A percentile compares a stretch with the other conserved stretches of the same genome.
Conservation (phyloP, 2,329 filamentous ascomycete genomes). For the Metarhizium guizhouense region DNA sequence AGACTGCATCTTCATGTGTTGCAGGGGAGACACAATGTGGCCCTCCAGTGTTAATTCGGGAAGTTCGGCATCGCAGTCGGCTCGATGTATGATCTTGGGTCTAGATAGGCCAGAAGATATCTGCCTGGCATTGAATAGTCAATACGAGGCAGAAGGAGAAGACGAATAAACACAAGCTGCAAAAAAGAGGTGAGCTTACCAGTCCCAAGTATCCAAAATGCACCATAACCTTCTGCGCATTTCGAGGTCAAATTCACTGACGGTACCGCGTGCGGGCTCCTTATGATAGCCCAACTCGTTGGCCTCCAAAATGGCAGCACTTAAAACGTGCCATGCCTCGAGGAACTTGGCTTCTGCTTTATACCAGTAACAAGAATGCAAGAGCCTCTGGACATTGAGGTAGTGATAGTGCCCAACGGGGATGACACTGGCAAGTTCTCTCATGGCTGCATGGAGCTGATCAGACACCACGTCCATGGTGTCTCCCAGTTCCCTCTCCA, state of each 20-base stretch:
- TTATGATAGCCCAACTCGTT: conserved; percentile 19
- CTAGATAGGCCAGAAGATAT: conserved; percentile 23
- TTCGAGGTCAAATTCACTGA: conserved; percentile 21
- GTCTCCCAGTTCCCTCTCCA: conserved; percentile 14
- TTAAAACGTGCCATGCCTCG: conserved; percentile 22
- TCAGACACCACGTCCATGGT: conserved; percentile 14
- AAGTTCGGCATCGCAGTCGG: conserved; percentile 16
- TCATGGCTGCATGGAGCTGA: conserved; percentile 14
- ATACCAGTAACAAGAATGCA: conserved; percentile 24
- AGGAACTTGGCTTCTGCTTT: conserved; percentile 22
- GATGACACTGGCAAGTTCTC: conserved; percentile 17
- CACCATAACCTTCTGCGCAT: conserved; percentile 23
- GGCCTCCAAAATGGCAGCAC: conserved; percentile 21
- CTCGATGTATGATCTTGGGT: conserved; percentile 21
- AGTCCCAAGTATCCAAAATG: conserved; percentile 24
- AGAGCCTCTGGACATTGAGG: conserved; percentile 18
- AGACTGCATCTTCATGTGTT: conserved; percentile 22
- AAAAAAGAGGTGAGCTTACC: conserved; percentile 13
- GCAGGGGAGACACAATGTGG: conserved; percentile 17
- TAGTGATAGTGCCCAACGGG: conserved; percentile 19
- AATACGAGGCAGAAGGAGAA: background rate
- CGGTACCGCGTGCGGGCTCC: conserved; percentile 9
- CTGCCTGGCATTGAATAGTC: conserved; percentile 15
- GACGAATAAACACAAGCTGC: too few relatives aligned
- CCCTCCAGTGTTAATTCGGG: conserved; percentile 20